Conservation (phyloP, 140 eudicot genomes). For the Flaveria floridana region DNA sequence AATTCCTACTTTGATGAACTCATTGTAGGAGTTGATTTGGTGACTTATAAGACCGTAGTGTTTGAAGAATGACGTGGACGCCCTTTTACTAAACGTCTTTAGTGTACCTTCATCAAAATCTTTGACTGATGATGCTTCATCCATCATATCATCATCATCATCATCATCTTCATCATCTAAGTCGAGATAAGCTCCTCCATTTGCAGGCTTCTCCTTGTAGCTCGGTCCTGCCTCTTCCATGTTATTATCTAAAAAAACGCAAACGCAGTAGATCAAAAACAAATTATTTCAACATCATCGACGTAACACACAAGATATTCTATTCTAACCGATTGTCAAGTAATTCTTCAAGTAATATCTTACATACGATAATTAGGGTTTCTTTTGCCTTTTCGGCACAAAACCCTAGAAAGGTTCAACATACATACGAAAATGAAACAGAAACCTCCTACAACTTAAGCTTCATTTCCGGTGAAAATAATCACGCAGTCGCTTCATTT, state of each 20-base stretch:
- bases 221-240: constrained; percentile 58
- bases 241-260: constrained; percentile 21
- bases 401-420: not conserved
- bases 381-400: not conserved
- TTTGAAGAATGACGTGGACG: constrained; percentile 56
- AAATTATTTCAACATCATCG: constrained; percentile 22
- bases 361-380: too few species aligned
- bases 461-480: constrained; percentile 9
- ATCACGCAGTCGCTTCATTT: not conserved
- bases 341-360: too few species aligned
- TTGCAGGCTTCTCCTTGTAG: constrained; percentile 40
- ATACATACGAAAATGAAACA: not conserved
- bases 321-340: too few species aligned
- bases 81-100: constrained; percentile 51
- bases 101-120: constrained; percentile 49
- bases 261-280: constrained; percentile 28
- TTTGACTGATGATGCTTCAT: constrained; percentile 26
- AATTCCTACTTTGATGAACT: constrained; percentile 63
- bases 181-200: constrained; percentile 41
- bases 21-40: constrained; percentile 76
- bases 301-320: too few species aligned
- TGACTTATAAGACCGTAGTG: constrained; percentile 80
- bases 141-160: constrained; percentile 48
- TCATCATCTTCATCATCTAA: constrained; percentile 46
- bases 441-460: not conserved